phyloP scores from a whole-genome alignment of 179 eudicot species.

The Heliamphora pulchella region DNA sequence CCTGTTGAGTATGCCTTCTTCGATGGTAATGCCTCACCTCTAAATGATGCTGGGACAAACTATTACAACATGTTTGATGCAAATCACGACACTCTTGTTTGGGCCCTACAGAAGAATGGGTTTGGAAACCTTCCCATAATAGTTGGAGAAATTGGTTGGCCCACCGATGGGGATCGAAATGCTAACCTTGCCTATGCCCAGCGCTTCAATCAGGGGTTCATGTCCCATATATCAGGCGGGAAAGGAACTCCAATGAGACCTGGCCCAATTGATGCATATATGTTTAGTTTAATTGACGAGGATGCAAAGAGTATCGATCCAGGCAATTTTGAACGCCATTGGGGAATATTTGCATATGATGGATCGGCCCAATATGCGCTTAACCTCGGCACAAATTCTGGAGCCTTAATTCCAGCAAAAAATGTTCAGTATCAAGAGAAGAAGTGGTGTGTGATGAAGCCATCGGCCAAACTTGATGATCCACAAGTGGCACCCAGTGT shows the following conservation, averaged over 20 bases:
- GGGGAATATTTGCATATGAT: constrained; percentile 69
- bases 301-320: constrained; percentile 76
- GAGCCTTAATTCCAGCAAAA: constrained; percentile 40
- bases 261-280: constrained; percentile 55
- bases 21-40: constrained; percentile 54
- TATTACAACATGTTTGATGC: constrained; percentile 85
- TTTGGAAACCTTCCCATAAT: constrained; percentile 60
- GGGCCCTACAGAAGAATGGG: constrained; percentile 73
- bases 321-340: constrained; percentile 78
- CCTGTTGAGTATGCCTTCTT: constrained; percentile 82
- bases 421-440: constrained; percentile 43
- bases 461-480: constrained; percentile 46
- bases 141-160: constrained; percentile 85
- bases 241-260: constrained; percentile 86
- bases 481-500: constrained; percentile 57
- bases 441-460: constrained; percentile 81
- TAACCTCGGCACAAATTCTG: constrained; percentile 45
- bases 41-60: constrained; percentile 49
- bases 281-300: constrained; percentile 78
- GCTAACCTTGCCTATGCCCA: constrained; percentile 51
- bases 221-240: constrained; percentile 49
- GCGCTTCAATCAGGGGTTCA: constrained; percentile 76
- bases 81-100: constrained; percentile 73
- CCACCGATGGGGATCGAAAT: constrained; percentile 71
- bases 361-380: constrained; percentile 63